phyloP scores from a whole-genome alignment of 1,139 yeast species.

The Taiozyma onychis region DNA sequence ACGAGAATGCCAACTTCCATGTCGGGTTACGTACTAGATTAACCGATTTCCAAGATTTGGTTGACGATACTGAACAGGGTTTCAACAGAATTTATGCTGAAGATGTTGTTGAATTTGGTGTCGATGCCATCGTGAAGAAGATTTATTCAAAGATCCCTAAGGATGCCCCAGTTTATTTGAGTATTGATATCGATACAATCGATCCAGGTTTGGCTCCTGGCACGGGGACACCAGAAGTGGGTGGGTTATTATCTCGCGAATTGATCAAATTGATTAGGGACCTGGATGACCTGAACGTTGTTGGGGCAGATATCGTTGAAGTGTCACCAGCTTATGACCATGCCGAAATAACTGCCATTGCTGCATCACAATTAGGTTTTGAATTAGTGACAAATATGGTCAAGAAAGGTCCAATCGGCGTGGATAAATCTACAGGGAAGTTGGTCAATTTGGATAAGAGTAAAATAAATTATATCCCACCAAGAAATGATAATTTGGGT shows the following conservation, averaged over 20 bases:
- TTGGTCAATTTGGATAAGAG: slow-evolving; percentile 7
- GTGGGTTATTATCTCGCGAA: slow-evolving; percentile 79
- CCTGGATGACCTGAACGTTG: slow-evolving; percentile 52
- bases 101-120: slow-evolving; percentile 59
- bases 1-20: slow-evolving; percentile 53
- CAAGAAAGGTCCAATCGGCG: slow-evolving; percentile 39
- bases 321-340: slow-evolving; percentile 70
- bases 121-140: slow-evolving; percentile 43
- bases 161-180: slow-evolving; percentile 61
- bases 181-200: slow-evolving; percentile 75
- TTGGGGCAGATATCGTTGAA: slow-evolving; percentile 78
- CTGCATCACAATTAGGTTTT: slow-evolving; percentile 71
- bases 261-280: slow-evolving; percentile 55
- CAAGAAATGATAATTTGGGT: not conserved
- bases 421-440: slow-evolving; percentile 3
- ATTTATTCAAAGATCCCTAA: slow-evolving; percentile 47
- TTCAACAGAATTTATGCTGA: slow-evolving; percentile 63
- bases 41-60: slow-evolving; percentile 52
- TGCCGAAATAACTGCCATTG: slow-evolving; percentile 69
- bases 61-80: slow-evolving; percentile 59
- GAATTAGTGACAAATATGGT: slow-evolving; percentile 72
- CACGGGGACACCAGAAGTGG: slow-evolving; percentile 80
- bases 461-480: not conserved
- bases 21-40: slow-evolving; percentile 70
- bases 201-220: slow-evolving; percentile 82